These are phyloP conservation scores for Apostasia shenzhenica DNA, from an alignment of 106 monocot genomes.

Conservation along the genomic window DNA sequence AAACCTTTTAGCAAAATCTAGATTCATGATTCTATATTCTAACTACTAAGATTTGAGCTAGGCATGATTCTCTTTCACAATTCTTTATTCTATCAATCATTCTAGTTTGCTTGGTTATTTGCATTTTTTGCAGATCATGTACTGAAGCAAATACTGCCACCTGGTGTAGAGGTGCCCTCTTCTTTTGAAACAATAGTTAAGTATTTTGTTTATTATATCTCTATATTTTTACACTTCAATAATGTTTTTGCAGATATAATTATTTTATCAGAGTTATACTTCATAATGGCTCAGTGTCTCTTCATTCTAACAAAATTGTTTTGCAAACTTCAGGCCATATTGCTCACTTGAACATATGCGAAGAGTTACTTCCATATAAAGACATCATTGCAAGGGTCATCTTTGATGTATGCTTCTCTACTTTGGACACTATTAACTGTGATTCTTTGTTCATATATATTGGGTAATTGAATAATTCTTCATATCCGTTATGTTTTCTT, in stretches of 20 bases:
- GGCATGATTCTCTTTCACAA: neutral
- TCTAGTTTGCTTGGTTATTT: neutral
- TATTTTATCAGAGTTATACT: neutral
- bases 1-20: neutral
- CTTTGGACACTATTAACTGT: neutral
- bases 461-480: too few species aligned
- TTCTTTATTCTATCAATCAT: neutral
- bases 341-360: constrained; percentile 86
- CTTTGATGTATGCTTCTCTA: constrained; percentile 73
- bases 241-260: neutral
- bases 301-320: constrained; percentile 13
- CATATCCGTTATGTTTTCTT: too few species aligned
- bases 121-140: constrained; percentile 61
- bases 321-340: constrained; percentile 75
- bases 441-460: neutral
- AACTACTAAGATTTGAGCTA: neutral
- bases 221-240: neutral
- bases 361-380: constrained; percentile 76
- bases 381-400: constrained; percentile 87
- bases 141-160: constrained; percentile 83
- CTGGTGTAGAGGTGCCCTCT: constrained; percentile 81
- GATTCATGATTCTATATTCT: neutral
- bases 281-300: neutral
- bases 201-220: constrained; percentile 21
- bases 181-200: constrained; percentile 99